These are phyloP conservation scores for Ogataea dorogensis DNA, from an alignment of 805 yeast species.

Conservation along the genomic window DNA sequence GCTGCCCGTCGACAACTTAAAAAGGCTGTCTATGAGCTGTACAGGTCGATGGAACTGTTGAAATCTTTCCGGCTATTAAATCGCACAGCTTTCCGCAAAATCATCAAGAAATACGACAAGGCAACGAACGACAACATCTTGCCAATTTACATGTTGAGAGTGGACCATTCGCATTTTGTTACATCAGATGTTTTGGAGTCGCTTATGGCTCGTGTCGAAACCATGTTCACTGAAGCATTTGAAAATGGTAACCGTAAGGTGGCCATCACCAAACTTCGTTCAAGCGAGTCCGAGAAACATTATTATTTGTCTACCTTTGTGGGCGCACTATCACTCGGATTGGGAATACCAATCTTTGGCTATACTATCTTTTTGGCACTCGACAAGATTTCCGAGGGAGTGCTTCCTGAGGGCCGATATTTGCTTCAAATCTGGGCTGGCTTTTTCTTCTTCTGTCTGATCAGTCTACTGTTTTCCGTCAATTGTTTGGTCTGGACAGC, in stretches of 20 bases:
- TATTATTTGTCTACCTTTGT: constrained; percentile 51
- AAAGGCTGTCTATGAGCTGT: constrained; percentile 67
- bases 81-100: constrained; percentile 84
- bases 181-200: constrained; percentile 67
- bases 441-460: constrained; percentile 63
- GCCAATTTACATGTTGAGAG: constrained; percentile 51
- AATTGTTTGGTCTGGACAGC: constrained; percentile 72
- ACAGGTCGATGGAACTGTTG: constrained; percentile 67
- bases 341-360: constrained; percentile 64
- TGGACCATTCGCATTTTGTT: constrained; percentile 57
- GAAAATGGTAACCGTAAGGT: constrained; percentile 70
- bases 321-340: constrained; percentile 70
- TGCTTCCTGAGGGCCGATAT: constrained; percentile 53
- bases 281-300: constrained; percentile 37
- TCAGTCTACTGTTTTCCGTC: constrained; percentile 60
- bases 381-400: constrained; percentile 35
- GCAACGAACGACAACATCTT: constrained; percentile 47
- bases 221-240: constrained; percentile 60
- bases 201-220: constrained; percentile 61
- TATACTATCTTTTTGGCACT: constrained; percentile 51
- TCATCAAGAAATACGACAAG: constrained; percentile 89
- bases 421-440: constrained; percentile 93
- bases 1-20: constrained; percentile 68
- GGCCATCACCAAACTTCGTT: constrained; percentile 67
- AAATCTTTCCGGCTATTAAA: constrained; percentile 73